Evolutionary conservation across 371 early-diverging fungal species (phyloP).

Genomic region (Ordospora colligata): DNA sequence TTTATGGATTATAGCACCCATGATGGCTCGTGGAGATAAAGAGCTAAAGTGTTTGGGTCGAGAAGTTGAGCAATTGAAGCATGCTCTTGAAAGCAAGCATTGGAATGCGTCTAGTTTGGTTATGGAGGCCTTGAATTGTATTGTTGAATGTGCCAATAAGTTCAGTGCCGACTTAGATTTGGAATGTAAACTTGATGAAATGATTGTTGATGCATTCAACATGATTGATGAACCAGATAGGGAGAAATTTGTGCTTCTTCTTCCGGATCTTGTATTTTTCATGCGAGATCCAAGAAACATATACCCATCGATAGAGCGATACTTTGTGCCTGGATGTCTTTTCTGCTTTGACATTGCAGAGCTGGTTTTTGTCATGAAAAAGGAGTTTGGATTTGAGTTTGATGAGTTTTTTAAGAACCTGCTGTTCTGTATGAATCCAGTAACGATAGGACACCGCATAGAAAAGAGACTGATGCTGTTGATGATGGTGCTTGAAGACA

Average conservation of each 20-base stretch:
- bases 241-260: not conserved
- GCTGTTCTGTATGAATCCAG: not conserved
- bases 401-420: conserved; percentile 8
- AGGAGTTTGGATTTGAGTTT: conserved; percentile 22
- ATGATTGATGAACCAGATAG: not conserved
- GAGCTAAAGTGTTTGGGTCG: not conserved
- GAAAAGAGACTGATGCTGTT: conserved; percentile 31
- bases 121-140: not conserved
- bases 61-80: not conserved
- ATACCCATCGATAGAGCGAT: not conserved
- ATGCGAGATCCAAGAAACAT: conserved; percentile 29
- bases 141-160: not conserved
- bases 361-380: conserved; percentile 7
- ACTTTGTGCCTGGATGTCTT: not conserved
- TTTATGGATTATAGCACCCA: too few relatives aligned
- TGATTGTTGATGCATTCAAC: not conserved
- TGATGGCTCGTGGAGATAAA: too few relatives aligned
- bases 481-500: conserved; percentile 1
- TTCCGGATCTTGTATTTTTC: not conserved
- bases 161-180: not conserved
- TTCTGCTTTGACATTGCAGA: not conserved
- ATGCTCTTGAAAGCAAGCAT: not conserved
- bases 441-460: not conserved
- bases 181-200: not conserved
- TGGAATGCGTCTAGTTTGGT: not conserved